Evolutionary conservation across 768 basidiomycete species (phyloP).

Genomic region (Rubroboletus satanas): DNA sequence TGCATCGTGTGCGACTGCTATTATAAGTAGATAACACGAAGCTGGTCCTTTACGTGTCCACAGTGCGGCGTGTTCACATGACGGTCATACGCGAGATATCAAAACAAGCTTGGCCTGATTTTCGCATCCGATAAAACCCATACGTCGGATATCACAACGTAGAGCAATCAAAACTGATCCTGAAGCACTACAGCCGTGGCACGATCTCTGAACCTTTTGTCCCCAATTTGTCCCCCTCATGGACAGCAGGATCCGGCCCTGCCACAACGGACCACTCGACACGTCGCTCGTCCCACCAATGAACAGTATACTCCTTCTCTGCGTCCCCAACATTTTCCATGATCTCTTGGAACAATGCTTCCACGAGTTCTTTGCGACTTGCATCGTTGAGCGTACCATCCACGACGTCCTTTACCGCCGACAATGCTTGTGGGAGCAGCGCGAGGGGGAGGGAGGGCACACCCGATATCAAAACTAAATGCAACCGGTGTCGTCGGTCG

Average conservation of each 20-base stretch:
- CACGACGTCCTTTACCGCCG: slow-evolving; percentile 40
- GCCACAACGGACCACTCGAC: slow-evolving; percentile 18
- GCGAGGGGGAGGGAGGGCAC: slow-evolving; percentile 57
- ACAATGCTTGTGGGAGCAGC: slow-evolving; percentile 54
- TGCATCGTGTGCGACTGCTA: not conserved
- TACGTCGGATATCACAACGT: not conserved
- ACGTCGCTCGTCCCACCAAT: slow-evolving; percentile 66
- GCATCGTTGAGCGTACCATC: slow-evolving; percentile 27
- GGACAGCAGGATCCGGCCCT: not conserved
- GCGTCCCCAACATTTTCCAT: slow-evolving; percentile 60
- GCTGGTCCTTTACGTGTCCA: not conserved
- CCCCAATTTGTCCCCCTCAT: not conserved
- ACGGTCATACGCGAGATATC: not conserved
- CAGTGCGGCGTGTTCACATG: not conserved
- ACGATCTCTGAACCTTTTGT: not conserved
- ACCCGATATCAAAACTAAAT: slow-evolving; percentile 60
- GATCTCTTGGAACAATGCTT: slow-evolving; percentile 61
- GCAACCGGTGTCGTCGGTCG: slow-evolving; percentile 49
- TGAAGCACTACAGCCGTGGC: slow-evolving; percentile 11
- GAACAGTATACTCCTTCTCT: slow-evolving; percentile 63
- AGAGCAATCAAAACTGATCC: not conserved
- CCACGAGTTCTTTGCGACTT: slow-evolving; percentile 43
- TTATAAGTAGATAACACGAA: too few species aligned
- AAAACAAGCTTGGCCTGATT: too few species aligned
- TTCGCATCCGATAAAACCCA: not conserved